Base-by-base conservation (phyloP, 306 rosid species). In the Argentina anserina region DNA sequence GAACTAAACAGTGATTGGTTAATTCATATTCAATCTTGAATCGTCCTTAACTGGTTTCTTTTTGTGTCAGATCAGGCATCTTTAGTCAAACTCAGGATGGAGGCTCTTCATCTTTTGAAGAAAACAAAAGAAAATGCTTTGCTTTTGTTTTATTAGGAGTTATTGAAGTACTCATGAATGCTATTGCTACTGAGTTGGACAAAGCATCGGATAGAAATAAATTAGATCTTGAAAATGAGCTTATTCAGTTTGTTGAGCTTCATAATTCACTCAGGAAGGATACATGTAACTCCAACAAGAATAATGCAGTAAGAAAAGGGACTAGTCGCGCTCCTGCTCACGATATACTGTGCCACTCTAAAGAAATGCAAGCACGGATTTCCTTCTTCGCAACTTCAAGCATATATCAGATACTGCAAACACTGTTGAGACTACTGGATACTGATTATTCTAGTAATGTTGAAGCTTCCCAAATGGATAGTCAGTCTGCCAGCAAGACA, bases 371-470 rank as follows among this genome's bases (percentile, higher is more conserved):
- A 28, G 80, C 77, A 20, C 71, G 55, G 26, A 9, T 78, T 56
- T 76, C 85, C 55, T 82, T 65, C 60, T 79, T 82, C 65, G 18
- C 83, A 65, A 75, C 81, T 53, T 78, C 83, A 2, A 75, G 83
- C 31, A 59, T 82, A 58, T 79, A 26, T 43, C 77, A 79, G 80
- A 73, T 82, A 40, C 41, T 82, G 78, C 75, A 79, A 71, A 58
- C 39, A 70, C 46, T 72, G 23, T 75, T 80, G 37, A 65, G 56
- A 75, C 65, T 75, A 50, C 74, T 42, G 25, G 47, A 72, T 62
- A 13, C 64, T 37, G 81, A 71, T 34, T 43, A 34, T 50, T 79
- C 75, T 59, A 50, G 39, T 28, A 40, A 28, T 9, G 61, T n/a
- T 75, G 83, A 28, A 25, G 64, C 74, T 60, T 56, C 75, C 73